phyloP scores from a whole-genome alignment of 2,329 filamentous ascomycete species.

The Chalaropsis ovoidea region DNA sequence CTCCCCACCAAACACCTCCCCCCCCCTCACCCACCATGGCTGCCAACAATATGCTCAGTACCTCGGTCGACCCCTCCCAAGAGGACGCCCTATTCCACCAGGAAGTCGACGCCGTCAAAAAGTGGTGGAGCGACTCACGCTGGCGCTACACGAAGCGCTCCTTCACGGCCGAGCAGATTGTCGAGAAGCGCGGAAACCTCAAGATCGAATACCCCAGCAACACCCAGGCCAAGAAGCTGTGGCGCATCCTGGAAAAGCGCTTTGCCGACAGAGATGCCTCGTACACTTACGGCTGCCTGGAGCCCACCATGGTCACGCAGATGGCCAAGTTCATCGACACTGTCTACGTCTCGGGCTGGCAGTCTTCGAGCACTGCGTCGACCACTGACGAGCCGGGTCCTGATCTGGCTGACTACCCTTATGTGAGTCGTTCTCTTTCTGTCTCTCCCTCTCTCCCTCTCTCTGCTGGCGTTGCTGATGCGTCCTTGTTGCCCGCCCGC shows the following conservation, averaged over 20 bases:
- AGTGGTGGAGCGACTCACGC: slow-evolving; percentile 87
- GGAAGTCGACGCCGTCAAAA: slow-evolving; percentile 80
- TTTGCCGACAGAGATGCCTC: slow-evolving; percentile 69
- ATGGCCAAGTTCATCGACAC: slow-evolving; percentile 99
- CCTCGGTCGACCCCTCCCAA: slow-evolving; percentile 44
- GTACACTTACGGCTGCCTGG: slow-evolving; percentile 93
- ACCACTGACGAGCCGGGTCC: slow-evolving; percentile 91
- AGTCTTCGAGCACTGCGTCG: slow-evolving; percentile 92
- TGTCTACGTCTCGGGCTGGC: slow-evolving; percentile 97
- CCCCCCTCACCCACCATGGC: slow-evolving; percentile 40
- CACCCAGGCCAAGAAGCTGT: slow-evolving; percentile 83
- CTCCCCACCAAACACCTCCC: background rate
- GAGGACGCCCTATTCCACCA: slow-evolving; percentile 62
- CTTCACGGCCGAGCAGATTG: slow-evolving; percentile 94
- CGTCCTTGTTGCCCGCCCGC: background rate
- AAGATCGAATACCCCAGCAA: slow-evolving; percentile 90
- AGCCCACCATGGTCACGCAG: slow-evolving; percentile 96
- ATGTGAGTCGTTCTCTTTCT: slow-evolving; percentile 43
- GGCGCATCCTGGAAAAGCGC: slow-evolving; percentile 74
- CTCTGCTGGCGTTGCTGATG: too few relatives aligned
- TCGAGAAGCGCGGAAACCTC: slow-evolving; percentile 83
- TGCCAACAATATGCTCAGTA: slow-evolving; percentile 52
- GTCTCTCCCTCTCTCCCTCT: background rate
- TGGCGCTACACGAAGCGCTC: slow-evolving; percentile 89
- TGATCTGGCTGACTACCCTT: slow-evolving; percentile 95